Base-by-base conservation (phyloP, 768 basidiomycete species). In the Termitomyces bulborhizus region DNA sequence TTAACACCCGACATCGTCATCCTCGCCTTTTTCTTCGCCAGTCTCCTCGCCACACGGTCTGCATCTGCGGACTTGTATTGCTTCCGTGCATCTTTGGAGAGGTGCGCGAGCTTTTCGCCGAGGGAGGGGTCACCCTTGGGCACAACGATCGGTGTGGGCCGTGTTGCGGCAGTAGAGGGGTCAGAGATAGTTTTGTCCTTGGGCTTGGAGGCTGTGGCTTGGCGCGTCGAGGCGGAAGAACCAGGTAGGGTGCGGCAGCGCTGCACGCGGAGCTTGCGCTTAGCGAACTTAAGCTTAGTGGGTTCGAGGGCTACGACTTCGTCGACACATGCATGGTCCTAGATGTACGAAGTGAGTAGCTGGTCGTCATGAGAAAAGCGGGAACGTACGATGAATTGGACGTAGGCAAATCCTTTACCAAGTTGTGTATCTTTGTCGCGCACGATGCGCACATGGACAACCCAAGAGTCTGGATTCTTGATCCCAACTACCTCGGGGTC, bases 391-490 rank as follows among this genome's bases (percentile, higher is more conserved):
- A 75, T 68, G 59, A 98, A 91, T 62, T 93, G 86, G 18, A 98
- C 85, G 64, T 98, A 97, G 9, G 89, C 93, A 67, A 98, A 95
- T 4, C 95, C 95, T 71, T 96, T 97, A 12, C 95, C 96, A 13
- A 98, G 80, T 61, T 93, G 93, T 1, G 93, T 97, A 56, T 90
- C 92, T 61, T 83, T 84, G 68, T 98, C 96, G 46, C 91, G 80
- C 50, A 97, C 79, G 62, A 97, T 84, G 42, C 96, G 81, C n/a
- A 97, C 93, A 36, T 82, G 83, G 7, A 79, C 82, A 16, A 95
- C 91, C 89, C 89, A 93, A 13, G 76, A 68, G 41, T 69, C 68
- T 6, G 66, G 65, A 57, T 75, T 80, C 53, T 70, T 70, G 6
- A 65, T 65, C 6, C 66, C 66, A 18, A 62, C 67, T 16, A 63